Conservation (phyloP, 441 rosid genomes). For the Syzygium malaccense region DNA sequence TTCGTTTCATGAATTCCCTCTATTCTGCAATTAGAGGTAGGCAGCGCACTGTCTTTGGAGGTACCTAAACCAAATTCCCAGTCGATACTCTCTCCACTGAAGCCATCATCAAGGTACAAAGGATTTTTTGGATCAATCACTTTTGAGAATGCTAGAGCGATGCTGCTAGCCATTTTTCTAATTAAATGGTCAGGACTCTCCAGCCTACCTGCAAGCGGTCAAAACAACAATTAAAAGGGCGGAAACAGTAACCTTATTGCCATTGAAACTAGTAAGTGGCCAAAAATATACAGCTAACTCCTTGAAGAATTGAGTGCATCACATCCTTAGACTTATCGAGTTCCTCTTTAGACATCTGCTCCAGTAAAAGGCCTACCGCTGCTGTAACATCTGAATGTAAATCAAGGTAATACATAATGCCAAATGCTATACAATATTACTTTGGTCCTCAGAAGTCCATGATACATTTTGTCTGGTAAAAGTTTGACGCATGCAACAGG, state of each 20-base stretch:
- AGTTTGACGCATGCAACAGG: background rate
- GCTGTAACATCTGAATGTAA: constrained; percentile 66
- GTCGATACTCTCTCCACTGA: constrained; percentile 57
- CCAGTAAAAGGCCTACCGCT: constrained; percentile 90
- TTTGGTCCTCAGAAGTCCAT: background rate
- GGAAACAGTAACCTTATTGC: constrained; percentile 7
- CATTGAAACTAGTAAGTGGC: constrained; percentile 17
- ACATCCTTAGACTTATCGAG: constrained; percentile 65
- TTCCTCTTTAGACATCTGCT: constrained; percentile 81
- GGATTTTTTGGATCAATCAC: constrained; percentile 86
- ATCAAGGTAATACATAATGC: constrained; percentile 34
- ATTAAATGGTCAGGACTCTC: constrained; percentile 74
- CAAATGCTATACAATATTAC: constrained; percentile 6
- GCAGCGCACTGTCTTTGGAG: constrained; percentile 22
- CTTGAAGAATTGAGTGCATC: constrained; percentile 88
- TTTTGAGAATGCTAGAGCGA: constrained; percentile 84
- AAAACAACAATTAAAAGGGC: constrained; percentile 13
- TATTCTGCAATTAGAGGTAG: constrained; percentile 18
- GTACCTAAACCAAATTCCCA: constrained; percentile 75
- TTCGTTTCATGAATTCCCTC: constrained; percentile 25
- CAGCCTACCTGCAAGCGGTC: constrained; percentile 69
- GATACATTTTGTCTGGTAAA: background rate
- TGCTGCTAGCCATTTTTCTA: constrained; percentile 85
- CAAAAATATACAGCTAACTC: constrained; percentile 76
- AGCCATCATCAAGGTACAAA: constrained; percentile 82